Evolutionary conservation across 139 green algal species (phyloP), one percentile per base, ranked within the genome.

Genomic region (Marvania coccoides): DNA sequence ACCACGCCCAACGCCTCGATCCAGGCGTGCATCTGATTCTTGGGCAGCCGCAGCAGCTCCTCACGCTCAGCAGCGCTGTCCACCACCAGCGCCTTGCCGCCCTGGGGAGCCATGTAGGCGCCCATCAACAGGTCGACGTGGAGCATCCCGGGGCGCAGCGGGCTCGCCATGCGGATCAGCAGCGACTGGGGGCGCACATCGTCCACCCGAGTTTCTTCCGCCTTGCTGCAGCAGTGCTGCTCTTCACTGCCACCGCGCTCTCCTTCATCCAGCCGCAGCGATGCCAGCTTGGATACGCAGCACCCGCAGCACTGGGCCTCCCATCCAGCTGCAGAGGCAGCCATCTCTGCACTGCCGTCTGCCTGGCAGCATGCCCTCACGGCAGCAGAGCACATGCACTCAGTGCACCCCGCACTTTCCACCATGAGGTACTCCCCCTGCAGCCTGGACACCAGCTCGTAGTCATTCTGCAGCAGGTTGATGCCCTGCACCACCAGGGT

Each of bases 361-460:
- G 38, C 31, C 29, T 56, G 67, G 48, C 48, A 12, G 42, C 42
- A 51, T 19, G 42, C 19, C 19, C 19, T 51, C 34, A 54, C 58
- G 1, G 46, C 2, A 2, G 58, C 68, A 0, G 12, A 4, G 58
- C 69, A 76, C 36, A 13, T 10, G 64, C 69, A 76, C 29, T 71
- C 51, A 4, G 6, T 31, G 62, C 69, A 76, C 6, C 5, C 6
- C 14, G 51, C 61, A 1, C 47, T 24, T 0, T 61, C 30, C 35
- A 63, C 58, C 28, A 70, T 56, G n/a, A 82, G 29, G n/a, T 81
- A 81, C 5, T 28, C 31, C 14, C 60, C 72, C 42, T 79, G 58
- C 45, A 73, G 46, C 12, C 74, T 58, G n/a, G 55, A 58, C 47
- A 81, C 57, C 55, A 81, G 47, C 47, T 65, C 61, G 34, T 38